A percentile compares a stretch with the other conserved stretches of the same genome.
phyloP scores from a whole-genome alignment of 495 filamentous ascomycete genomes.

The Aspergillus nanangensis region DNA sequence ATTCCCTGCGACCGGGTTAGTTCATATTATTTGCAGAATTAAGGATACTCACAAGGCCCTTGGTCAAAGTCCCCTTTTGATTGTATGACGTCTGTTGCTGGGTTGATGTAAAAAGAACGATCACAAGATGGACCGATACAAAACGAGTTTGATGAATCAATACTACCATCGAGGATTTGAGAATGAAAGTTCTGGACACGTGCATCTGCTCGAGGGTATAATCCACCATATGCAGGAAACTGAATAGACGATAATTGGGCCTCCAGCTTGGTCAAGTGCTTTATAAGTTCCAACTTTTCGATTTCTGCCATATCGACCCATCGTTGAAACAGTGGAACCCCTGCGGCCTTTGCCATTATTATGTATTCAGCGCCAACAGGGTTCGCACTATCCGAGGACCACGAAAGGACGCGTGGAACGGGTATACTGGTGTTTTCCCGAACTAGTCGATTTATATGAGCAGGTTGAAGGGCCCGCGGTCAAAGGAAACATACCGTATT shows the following conservation, averaged over 20 bases:
- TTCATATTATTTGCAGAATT: too few species aligned
- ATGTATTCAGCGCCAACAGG: conserved; percentile 32
- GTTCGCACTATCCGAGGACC: conserved; percentile 24
- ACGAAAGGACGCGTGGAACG: conserved; percentile 26
- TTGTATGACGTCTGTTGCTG: neutral
- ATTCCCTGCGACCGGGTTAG: too few species aligned
- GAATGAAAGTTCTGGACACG: conserved; percentile 4
- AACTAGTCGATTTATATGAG: conserved; percentile 16
- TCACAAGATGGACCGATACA: conserved; percentile 22
- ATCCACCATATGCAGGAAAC: conserved; percentile 28
- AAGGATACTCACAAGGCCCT: conserved; percentile 22
- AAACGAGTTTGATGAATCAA: conserved; percentile 17
- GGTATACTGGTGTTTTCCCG: conserved; percentile 26
- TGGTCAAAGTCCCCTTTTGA: conserved; percentile 2
- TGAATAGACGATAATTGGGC: conserved; percentile 18
- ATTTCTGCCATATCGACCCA: conserved; percentile 22
- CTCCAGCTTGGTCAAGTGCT: conserved; percentile 23
- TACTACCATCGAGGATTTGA: conserved; percentile 11
- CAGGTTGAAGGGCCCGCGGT: neutral
- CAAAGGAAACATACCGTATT: conserved; percentile 25
- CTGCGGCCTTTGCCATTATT: conserved; percentile 35
- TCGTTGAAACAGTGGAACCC: conserved; percentile 25
- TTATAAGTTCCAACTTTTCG: conserved; percentile 25
- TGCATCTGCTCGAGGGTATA: conserved; percentile 23
- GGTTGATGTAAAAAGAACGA: conserved; percentile 13